phyloP scores from a whole-genome alignment of 495 filamentous ascomycete genomes.

The Parachaetomium inaequale region DNA sequence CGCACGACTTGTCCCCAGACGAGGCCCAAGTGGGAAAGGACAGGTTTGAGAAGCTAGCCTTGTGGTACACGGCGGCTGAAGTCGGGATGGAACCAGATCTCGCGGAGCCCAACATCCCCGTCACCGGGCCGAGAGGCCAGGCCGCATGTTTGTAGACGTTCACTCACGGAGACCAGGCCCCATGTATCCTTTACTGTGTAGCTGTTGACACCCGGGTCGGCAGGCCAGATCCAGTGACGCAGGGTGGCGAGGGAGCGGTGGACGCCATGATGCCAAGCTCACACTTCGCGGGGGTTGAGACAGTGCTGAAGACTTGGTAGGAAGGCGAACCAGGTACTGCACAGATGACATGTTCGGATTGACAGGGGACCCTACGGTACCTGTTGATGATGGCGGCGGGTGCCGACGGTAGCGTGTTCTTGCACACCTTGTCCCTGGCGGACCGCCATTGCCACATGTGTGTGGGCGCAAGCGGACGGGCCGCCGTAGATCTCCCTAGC shows the following conservation, averaged over 20 bases:
- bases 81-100: neutral
- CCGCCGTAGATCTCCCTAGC: neutral
- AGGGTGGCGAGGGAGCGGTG: no score
- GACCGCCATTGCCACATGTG: neutral
- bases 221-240: neutral
- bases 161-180: no score
- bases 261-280: neutral
- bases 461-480: neutral
- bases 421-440: neutral
- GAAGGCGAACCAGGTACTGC: neutral
- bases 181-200: neutral
- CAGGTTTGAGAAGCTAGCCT: neutral
- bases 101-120: neutral
- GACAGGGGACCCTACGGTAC: neutral
- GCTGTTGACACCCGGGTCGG: neutral
- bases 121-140: neutral
- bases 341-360: neutral
- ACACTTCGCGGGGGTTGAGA: neutral
- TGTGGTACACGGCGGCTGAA: neutral
- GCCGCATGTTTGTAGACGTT: no score
- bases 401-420: neutral
- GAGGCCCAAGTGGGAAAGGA: neutral
- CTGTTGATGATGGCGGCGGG: neutral
- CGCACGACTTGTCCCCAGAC: neutral
- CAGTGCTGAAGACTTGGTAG: neutral